Conservation (phyloP, 495 filamentous ascomycete genomes). For the Neurospora tetrasperma region DNA sequence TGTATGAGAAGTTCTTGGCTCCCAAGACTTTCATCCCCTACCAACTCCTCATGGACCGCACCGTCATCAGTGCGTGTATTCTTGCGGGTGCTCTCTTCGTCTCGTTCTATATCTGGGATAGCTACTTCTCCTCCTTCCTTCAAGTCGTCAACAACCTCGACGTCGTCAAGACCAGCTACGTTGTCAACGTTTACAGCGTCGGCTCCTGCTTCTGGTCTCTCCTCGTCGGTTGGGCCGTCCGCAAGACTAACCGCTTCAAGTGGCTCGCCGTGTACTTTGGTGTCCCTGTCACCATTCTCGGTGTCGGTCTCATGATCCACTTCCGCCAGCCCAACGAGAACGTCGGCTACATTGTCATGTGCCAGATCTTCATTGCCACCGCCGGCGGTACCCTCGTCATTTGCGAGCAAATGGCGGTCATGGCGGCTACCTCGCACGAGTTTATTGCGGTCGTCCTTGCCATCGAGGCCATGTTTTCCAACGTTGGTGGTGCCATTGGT, state of each 20-base stretch:
- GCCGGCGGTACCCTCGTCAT: constrained; percentile 50
- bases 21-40: constrained; percentile 50
- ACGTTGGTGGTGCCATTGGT: constrained; percentile 57
- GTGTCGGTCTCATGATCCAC: constrained; percentile 60
- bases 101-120: constrained; percentile 59
- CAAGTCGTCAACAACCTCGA: constrained; percentile 59
- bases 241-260: constrained; percentile 48
- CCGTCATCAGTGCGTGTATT: constrained; percentile 53
- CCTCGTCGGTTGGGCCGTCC: constrained; percentile 49
- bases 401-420: constrained; percentile 54
- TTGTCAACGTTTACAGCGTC: constrained; percentile 58
- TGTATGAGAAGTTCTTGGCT: constrained; percentile 49
- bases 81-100: constrained; percentile 46
- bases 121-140: constrained; percentile 56
- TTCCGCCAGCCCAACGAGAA: constrained; percentile 43
- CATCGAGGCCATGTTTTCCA: constrained; percentile 48
- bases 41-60: constrained; percentile 51
- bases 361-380: constrained; percentile 70
- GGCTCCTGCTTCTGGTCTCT: constrained; percentile 55
- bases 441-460: constrained; percentile 58
- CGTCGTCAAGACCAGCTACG: constrained; percentile 49
- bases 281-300: constrained; percentile 54
- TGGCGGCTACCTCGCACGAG: constrained; percentile 55
- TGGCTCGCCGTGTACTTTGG: constrained; percentile 50
- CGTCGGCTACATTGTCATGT: constrained; percentile 64